Evolutionary conservation across 2,329 filamentous ascomycete genomes (phyloP).

Genomic region (Aspergillus sergii): DNA sequence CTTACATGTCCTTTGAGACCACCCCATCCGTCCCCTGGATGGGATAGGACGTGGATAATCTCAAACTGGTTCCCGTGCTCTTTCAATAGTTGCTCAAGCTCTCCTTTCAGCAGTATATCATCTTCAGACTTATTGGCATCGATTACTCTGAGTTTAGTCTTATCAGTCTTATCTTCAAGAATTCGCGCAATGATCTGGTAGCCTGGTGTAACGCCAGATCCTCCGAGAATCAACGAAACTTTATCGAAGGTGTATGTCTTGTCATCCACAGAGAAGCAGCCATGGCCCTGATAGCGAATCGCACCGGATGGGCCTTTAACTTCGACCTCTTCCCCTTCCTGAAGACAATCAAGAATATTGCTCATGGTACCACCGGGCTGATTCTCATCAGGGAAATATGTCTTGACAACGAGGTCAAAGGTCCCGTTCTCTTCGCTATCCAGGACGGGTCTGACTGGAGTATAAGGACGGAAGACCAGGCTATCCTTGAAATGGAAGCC

Average conservation of each 20-base stretch:
- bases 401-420: slow-evolving; percentile 16
- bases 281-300: slow-evolving; percentile 52
- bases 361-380: slow-evolving; percentile 58
- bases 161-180: slow-evolving; percentile 41
- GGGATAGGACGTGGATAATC: slow-evolving; percentile 17
- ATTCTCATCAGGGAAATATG: slow-evolving; percentile 51
- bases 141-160: slow-evolving; percentile 37
- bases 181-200: slow-evolving; percentile 54
- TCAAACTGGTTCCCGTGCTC: slow-evolving; percentile 12
- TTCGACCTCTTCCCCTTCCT: slow-evolving; percentile 53
- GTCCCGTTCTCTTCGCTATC: slow-evolving; percentile 30
- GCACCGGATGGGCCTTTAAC: slow-evolving; percentile 56
- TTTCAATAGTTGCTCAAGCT: slow-evolving; percentile 12
- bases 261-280: slow-evolving; percentile 50
- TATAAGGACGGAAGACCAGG: slow-evolving; percentile 56
- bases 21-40: slow-evolving; percentile 11
- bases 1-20: slow-evolving; percentile 16
- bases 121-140: slow-evolving; percentile 15
- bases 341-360: slow-evolving; percentile 56
- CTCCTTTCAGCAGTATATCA: slow-evolving; percentile 15
- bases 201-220: slow-evolving; percentile 55
- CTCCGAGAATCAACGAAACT: slow-evolving; percentile 54
- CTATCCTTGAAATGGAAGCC: slow-evolving; percentile 57
- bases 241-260: slow-evolving; percentile 46
- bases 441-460: slow-evolving; percentile 52